These are phyloP conservation scores for Lactarius vividus DNA, from an alignment of 768 basidiomycete genomes.

Conservation along the genomic window DNA sequence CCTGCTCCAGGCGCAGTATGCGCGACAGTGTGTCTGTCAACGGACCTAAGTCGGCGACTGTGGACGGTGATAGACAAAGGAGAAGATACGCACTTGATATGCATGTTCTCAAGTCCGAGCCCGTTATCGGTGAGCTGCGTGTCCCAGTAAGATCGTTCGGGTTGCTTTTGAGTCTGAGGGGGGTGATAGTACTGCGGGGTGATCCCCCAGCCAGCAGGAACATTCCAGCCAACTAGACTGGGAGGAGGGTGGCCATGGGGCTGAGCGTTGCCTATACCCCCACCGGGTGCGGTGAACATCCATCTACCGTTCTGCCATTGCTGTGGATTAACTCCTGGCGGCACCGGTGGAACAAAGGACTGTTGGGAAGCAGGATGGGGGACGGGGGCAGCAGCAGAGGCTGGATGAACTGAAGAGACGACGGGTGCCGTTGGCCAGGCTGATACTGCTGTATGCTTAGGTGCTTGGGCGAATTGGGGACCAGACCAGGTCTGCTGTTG, in stretches of 20 bases:
- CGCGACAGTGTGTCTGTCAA: constrained; percentile 5
- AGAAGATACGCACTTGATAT: constrained; percentile 50
- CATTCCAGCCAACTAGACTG: constrained; percentile 22
- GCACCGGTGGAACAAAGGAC: constrained; percentile 25
- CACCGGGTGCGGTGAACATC: constrained; percentile 18
- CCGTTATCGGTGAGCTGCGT: constrained; percentile 59
- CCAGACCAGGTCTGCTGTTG: constrained; percentile 22
- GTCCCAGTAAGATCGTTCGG: constrained; percentile 64
- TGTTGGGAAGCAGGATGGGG: background rate
- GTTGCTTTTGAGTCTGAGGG: constrained; percentile 58
- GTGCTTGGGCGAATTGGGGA: constrained; percentile 17
- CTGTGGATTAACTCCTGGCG: constrained; percentile 27
- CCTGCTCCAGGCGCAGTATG: background rate
- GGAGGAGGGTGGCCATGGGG: constrained; percentile 18
- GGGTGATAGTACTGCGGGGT: constrained; percentile 46
- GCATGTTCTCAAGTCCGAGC: constrained; percentile 62
- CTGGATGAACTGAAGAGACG: constrained; percentile 5
- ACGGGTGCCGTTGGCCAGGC: constrained; percentile 26
- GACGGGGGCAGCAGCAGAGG: background rate
- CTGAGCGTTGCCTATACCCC: constrained; percentile 5
- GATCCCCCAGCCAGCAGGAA: constrained; percentile 26
- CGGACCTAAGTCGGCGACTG: constrained; percentile 2
- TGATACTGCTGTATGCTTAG: constrained; percentile 15
- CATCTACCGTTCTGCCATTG: constrained; percentile 29
- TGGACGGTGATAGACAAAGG: background rate